Conservation (phyloP, 208 protist genomes). For the Leishmania gerbilli region DNA sequence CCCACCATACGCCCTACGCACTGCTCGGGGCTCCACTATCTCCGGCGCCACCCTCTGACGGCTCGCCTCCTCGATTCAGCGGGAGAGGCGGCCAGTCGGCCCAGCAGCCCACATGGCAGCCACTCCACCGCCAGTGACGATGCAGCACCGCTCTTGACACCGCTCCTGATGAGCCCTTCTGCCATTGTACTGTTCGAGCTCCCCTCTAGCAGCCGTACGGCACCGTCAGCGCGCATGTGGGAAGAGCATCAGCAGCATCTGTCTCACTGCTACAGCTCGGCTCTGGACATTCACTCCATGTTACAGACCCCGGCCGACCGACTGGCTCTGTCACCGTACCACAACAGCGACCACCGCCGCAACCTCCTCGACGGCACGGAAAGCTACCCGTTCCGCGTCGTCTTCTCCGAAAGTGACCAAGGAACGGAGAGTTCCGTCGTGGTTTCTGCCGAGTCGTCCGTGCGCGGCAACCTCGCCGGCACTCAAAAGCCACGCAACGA, state of each 20-base stretch:
- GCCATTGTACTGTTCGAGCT: slow-evolving; percentile 29
- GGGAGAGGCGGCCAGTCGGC: background rate
- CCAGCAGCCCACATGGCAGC: background rate
- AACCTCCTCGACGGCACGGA: background rate
- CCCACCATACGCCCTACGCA: background rate
- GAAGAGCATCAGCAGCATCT: slow-evolving; percentile 28
- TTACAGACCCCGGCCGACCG: slow-evolving; percentile 5
- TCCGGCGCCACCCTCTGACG: slow-evolving; percentile 45
- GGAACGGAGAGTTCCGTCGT: background rate
- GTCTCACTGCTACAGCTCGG: background rate
- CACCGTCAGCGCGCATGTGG: slow-evolving; percentile 26
- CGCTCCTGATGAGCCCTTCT: slow-evolving; percentile 8
- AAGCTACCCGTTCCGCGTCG: background rate
- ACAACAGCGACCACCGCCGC: background rate
- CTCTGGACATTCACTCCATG: slow-evolving; percentile 3
- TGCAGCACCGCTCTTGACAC: background rate
- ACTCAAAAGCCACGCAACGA: slow-evolving; percentile 7
- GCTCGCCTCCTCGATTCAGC: slow-evolving; percentile 13
- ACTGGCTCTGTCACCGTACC: background rate
- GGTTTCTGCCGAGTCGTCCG: background rate
- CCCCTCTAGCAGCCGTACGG: slow-evolving; percentile 23
- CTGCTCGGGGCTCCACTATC: slow-evolving; percentile 42
- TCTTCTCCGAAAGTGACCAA: slow-evolving; percentile 5
- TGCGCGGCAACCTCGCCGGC: background rate
- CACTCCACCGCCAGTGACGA: background rate